Base-by-base conservation (phyloP, 805 yeast genomes). In the Zygosaccharomyces siamensis region DNA sequence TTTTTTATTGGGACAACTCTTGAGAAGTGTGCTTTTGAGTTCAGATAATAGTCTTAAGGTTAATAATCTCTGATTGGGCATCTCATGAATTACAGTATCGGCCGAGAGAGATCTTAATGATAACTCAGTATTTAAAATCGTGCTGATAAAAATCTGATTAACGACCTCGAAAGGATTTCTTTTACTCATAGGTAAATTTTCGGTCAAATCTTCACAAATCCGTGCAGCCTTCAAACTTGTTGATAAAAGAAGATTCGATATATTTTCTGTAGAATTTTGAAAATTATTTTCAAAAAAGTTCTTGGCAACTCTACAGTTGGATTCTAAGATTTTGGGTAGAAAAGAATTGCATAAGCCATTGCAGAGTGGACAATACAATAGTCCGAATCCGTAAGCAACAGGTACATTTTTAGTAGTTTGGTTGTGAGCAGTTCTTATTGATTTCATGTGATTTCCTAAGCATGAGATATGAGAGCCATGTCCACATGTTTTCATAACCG, bases 381-480 rank as follows among this genome's bases (percentile, higher is more conserved):
- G 95, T 6, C 81, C 79, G 49, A 79, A 79, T 26, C 81, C 81
- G 10, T 74, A 68, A 53, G 86, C 81, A 54, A 85, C 95, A 0
- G 96, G 95, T 4, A 83, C 73, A 43, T 90, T 87, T 61, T 95
- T 74, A 0, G 96, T 86, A 30, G 89, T 79, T 60, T 89, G 95
- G 14, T 76, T 79, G 56, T 78, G 80, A 12, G 83, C 75, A 5
- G 74, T 67, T 45, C 78, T 71, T 38, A 76, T 73, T n/a, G 83
- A 76, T 28, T 73, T 71, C 59, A 84, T 65, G 59, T 81, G 86
- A 49, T 81, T 80, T 46, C 79, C 66, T 59, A 83, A 84, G 62
- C 99, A 92, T 14, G 78, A 73, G 52, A 78, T 80, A 65, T 92
- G 99, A 83, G 92, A 84, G 1, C 96, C 95, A 67, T 92, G 99